Evolutionary conservation across 1,284 basidiomycete genomes (phyloP), one percentile per base, ranked within the genome.

Genomic region (Trichosporon ovoides): DNA sequence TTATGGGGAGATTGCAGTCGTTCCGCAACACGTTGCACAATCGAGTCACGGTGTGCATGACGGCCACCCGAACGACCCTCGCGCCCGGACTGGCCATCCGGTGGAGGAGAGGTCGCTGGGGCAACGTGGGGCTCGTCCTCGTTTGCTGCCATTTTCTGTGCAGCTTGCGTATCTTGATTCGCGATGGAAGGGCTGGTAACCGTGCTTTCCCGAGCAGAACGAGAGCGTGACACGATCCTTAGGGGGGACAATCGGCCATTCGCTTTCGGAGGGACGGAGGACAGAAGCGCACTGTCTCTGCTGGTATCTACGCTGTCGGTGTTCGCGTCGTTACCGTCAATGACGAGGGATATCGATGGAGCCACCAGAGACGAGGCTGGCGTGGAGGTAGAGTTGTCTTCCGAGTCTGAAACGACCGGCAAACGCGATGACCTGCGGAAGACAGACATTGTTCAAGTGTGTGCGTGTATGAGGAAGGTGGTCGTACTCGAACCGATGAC

Each of bases 11-110:
- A 60, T 20, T 53, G 53, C 6, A 61, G 53, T 13, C 56, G 55
- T 18, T 60, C 60, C 1, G 63, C 59, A 2, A 67, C 60, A 6
- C 66, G 57, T 20, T 66, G 56, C 13, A 68, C 65, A 1, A 69
- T 59, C 0, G 69, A 69, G 9, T 66, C 68, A 16, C 58, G 53
- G 11, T 65, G 61, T 3, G 59, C 57, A 16, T 53, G 57, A 5
- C 54, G 36, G 1, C 40, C 48, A 52, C 54, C 38, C 57, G 61
- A 4, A 18, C 60, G 38, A 57, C 52, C 34, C 61, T 57, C 59
- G 22, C 28, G 43, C 24, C 22, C 43, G 22, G 6, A 12, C 24
- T 19, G 38, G 14, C 22, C 22, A 22, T 48, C 43, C 16, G 43
- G 43, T 48, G 43, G 43, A 48, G 43, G 43, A 2, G 43, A 28